Percentiles rank a stretch among this genome's conserved stretches.
phyloP scores from a whole-genome alignment of 306 rosid species.

The Prunus campanulata region DNA sequence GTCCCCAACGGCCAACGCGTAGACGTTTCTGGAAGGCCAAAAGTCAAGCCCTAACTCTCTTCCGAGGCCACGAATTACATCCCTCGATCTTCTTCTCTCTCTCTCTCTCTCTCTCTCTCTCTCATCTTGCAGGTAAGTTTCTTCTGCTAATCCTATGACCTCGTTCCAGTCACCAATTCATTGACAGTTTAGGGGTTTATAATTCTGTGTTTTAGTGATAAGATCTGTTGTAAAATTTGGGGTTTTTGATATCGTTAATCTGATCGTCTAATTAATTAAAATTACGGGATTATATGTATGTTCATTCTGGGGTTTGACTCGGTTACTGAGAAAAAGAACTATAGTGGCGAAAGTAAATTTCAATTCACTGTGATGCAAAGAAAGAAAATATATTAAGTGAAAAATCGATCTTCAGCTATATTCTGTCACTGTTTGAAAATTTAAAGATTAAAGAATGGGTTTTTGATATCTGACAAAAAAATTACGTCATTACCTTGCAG shows the following conservation, averaged over 20 bases:
- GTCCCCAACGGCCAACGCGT: neutral
- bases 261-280: neutral
- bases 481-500: neutral
- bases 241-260: neutral
- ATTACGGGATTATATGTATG: neutral
- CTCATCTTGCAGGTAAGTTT: neutral
- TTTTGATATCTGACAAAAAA: neutral
- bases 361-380: neutral
- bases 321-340: neutral
- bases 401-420: no score
- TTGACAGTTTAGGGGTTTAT: neutral
- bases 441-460: neutral
- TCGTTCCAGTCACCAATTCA: neutral
- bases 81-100: neutral
- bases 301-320: neutral
- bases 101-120: neutral
- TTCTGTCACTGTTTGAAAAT: neutral
- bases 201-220: no score
- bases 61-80: neutral
- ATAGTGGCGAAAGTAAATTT: neutral
- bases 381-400: neutral
- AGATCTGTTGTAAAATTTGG: neutral
- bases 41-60: conserved; percentile 5
- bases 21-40: neutral
- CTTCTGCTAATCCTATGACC: neutral